Conservation (phyloP, 352 stramenopile species). For the Aphanomyces invadans region DNA sequence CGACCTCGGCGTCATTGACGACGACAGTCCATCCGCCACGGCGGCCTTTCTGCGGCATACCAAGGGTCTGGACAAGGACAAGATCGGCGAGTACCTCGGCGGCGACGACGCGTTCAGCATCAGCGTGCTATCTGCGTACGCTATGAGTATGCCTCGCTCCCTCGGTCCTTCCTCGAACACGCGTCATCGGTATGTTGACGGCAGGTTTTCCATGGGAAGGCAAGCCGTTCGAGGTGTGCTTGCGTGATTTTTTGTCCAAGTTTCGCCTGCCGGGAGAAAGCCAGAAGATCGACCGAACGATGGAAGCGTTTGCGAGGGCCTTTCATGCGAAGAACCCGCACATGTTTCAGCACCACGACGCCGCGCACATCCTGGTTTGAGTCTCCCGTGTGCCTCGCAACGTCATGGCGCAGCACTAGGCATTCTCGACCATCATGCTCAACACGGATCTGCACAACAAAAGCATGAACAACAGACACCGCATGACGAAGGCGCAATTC, state of each 20-base stretch:
- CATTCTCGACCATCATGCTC: conserved; percentile 99
- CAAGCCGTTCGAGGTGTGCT: conserved; percentile 76
- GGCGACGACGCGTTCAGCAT: conserved; percentile 90
- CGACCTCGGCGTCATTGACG: conserved; percentile 1
- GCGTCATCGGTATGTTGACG: conserved; percentile 69
- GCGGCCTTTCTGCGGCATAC: conserved; percentile 92
- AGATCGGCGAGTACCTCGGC: conserved; percentile 95
- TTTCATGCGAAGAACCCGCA: conserved; percentile 62
- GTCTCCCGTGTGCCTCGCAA: background rate
- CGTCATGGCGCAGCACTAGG: conserved; percentile 25
- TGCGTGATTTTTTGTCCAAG: conserved; percentile 89
- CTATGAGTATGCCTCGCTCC: conserved; percentile 94
- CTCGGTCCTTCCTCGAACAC: no score
- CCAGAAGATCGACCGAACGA: conserved; percentile 97
- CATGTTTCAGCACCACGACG: conserved; percentile 94
- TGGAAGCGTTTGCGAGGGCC: conserved; percentile 92
- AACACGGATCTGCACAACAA: conserved; percentile 98
- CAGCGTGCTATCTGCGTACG: conserved; percentile 88
- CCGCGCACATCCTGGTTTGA: conserved; percentile 92
- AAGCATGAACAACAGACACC: conserved; percentile 86
- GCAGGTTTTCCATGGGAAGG: conserved; percentile 92
- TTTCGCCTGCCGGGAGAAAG: conserved; percentile 97
- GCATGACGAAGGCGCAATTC: conserved; percentile 83
- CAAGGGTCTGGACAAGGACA: conserved; percentile 86
- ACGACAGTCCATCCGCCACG: conserved; percentile 47